Evolutionary conservation across 2,329 filamentous ascomycete species (phyloP), one percentile per base, ranked within the genome.

Genomic region (Apiospora aurea): DNA sequence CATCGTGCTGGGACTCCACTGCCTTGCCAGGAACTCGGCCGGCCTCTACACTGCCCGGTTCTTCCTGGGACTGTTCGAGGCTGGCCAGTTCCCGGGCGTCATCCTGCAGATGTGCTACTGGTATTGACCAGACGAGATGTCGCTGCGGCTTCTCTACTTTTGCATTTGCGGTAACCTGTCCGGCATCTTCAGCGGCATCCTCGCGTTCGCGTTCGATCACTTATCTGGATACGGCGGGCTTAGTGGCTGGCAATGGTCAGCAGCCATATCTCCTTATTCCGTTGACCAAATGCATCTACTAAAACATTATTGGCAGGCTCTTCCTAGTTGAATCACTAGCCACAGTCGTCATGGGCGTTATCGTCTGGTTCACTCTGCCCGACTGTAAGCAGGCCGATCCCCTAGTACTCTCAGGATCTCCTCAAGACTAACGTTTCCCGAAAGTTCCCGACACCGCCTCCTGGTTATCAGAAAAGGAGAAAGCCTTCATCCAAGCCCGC

Each of bases 341-440:
- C 16, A 89, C 87, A 0, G 79, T 88, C 10, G 69, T 85, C 1
- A 67, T 86, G 0, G 85, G 87, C 10, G 75, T 86, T 4, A 76
- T 82, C 6, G 83, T 89, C 16, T 88, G 85, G 79, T 88, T 90
- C 69, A 70, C 86, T 0, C 80, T 90, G 0, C 87, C 87, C 0
- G 87, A 90, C 74, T 88, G 85, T 86, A 76, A 74, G 81, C 71
- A n/a, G 24, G 21, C 14, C n/a, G n/a, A n/a, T n/a, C n/a, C n/a
- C n/a, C n/a, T n/a, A n/a, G n/a, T n/a, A n/a, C n/a, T n/a, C n/a
- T n/a, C n/a, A n/a, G n/a, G n/a, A n/a, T n/a, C n/a, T n/a, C n/a
- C n/a, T n/a, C n/a, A n/a, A n/a, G n/a, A n/a, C n/a, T n/a, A n/a
- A n/a, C n/a, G n/a, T n/a, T n/a, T n/a, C n/a, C n/a, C n/a, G n/a